These are phyloP conservation scores for Cicer pinnatifidum DNA, from an alignment of 306 rosid species.

Conservation along the genomic window DNA sequence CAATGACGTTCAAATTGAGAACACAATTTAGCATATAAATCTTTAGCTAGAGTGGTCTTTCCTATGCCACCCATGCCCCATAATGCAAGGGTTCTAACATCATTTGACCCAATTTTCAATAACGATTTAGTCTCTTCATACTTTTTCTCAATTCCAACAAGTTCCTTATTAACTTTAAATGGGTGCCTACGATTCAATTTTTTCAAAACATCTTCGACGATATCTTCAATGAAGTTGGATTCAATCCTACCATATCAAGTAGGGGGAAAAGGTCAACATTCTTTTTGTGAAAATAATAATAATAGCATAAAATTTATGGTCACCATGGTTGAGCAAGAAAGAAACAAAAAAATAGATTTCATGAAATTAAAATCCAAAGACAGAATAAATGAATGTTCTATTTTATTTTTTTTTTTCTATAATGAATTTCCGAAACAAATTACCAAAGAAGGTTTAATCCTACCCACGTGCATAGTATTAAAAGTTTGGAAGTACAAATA, in stretches of 20 bases:
- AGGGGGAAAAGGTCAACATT: not conserved
- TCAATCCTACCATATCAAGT: conserved; percentile 25
- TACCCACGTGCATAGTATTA: too few relatives aligned
- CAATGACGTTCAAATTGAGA: conserved; percentile 24
- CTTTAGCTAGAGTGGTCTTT: conserved; percentile 9
- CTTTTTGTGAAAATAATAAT: not conserved
- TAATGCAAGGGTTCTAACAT: conserved; percentile 26
- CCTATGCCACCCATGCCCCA: conserved; percentile 43
- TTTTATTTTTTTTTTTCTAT: too few relatives aligned
- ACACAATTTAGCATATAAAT: not conserved
- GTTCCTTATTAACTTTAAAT: not conserved
- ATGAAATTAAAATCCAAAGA: too few relatives aligned
- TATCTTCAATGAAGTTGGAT: conserved; percentile 19
- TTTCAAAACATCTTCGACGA: not conserved
- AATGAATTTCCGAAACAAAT: too few relatives aligned
- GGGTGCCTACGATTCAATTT: not conserved
- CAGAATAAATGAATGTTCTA: too few relatives aligned
- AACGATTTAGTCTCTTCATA: not conserved
- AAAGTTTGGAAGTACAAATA: too few relatives aligned
- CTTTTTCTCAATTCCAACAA: conserved; percentile 15
- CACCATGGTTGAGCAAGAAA: not conserved
- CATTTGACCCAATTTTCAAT: not conserved
- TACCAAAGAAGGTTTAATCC: too few relatives aligned
- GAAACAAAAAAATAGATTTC: not conserved
- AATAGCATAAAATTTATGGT: not conserved